These are phyloP conservation scores for Colletotrichum orchidophilum DNA, from an alignment of 2,329 filamentous ascomycete species.

Conservation along the genomic window DNA sequence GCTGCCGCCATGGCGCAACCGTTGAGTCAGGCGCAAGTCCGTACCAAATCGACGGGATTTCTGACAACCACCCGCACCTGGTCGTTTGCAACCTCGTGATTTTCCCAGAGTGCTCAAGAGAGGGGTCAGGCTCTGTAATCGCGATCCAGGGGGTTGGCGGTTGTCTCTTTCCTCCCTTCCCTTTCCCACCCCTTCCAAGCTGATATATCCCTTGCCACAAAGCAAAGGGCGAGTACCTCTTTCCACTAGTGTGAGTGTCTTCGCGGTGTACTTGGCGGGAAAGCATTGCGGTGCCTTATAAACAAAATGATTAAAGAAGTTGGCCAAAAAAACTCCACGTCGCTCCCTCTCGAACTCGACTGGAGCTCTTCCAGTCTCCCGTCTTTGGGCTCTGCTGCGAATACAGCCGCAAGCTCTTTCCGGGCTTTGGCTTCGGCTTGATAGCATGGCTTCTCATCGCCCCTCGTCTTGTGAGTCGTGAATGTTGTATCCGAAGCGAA, in stretches of 20 bases:
- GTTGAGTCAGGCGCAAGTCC: neutral
- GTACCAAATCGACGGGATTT: neutral
- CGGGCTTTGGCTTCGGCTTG: neutral
- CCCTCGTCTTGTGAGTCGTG: no score
- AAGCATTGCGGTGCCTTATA: neutral
- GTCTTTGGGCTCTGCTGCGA: no score
- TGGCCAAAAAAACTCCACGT: neutral
- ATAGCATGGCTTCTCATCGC: neutral
- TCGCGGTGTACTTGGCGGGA: neutral
- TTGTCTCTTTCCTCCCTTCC: neutral
- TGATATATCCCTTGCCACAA: neutral
- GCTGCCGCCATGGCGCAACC: neutral
- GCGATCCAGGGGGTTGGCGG: neutral
- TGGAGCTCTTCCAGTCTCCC: neutral
- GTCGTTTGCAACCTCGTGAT: neutral
- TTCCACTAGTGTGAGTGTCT: neutral
- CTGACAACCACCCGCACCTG: neutral
- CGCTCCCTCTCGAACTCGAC: neutral
- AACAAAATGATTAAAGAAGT: neutral
- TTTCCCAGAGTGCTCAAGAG: neutral
- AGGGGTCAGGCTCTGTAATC: neutral
- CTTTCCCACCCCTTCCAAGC: neutral
- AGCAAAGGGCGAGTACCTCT: no score
- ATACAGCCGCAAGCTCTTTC: neutral
- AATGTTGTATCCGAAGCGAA: neutral